Evolutionary conservation across 345 rosid genomes (phyloP).

Genomic region (Physaria fendleri): DNA sequence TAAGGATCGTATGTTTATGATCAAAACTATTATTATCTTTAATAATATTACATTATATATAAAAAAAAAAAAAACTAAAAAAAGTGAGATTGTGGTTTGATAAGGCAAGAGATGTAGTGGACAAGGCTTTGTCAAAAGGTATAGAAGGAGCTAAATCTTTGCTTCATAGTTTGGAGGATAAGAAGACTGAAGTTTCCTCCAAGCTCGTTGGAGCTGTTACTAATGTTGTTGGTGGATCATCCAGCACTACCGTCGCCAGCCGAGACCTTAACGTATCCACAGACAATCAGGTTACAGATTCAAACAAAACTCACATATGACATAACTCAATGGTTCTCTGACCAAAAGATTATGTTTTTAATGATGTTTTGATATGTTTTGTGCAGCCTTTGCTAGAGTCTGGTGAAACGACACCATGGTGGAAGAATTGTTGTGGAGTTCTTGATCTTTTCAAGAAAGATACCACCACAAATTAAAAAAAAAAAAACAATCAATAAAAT

Average conservation of each 20-base stretch:
- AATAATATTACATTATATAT: too few species aligned
- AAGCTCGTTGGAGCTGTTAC: slow-evolving; percentile 23
- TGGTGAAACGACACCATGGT: slow-evolving; percentile 29
- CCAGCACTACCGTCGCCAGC: slow-evolving; percentile 21
- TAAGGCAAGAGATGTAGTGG: slow-evolving; percentile 25
- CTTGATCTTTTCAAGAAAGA: slow-evolving; percentile 27
- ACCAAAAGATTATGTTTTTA: neutral
- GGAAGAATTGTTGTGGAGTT: slow-evolving; percentile 38
- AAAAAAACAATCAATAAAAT: neutral
- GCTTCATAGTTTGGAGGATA: slow-evolving; percentile 15
- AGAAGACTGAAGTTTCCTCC: slow-evolving; percentile 19
- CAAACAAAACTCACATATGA: too few species aligned
- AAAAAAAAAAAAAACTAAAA: neutral
- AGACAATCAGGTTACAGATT: slow-evolving; percentile 25
- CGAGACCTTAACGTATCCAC: slow-evolving; percentile 27
- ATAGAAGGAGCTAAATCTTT: slow-evolving; percentile 22
- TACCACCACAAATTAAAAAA: slow-evolving; percentile 13
- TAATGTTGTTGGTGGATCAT: slow-evolving; percentile 18
- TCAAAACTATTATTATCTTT: too few species aligned
- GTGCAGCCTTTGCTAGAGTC: slow-evolving; percentile 27
- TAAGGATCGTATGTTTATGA: too few species aligned
- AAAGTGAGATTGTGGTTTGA: neutral
- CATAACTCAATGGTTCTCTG: neutral
- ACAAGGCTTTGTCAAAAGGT: slow-evolving; percentile 19
- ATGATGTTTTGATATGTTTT: slow-evolving; percentile 16